Conservation (phyloP, 139 green algal genomes). For the Pleodorina starrii region DNA sequence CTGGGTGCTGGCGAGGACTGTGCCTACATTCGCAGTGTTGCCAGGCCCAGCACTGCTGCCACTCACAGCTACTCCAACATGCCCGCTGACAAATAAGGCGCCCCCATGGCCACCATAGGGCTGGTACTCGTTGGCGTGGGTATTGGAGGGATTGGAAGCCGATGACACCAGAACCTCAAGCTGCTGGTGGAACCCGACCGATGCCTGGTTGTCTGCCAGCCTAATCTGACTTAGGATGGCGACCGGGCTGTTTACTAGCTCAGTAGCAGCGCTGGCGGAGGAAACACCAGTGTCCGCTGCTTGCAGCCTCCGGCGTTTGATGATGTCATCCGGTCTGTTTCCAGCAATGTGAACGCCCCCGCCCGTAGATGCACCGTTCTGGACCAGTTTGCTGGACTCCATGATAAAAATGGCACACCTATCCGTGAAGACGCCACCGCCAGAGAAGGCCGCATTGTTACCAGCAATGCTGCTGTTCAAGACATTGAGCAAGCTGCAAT, state of each 20-base stretch:
- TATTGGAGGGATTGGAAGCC: not conserved
- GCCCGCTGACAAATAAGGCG: conserved; percentile 1
- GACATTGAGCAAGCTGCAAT: not conserved
- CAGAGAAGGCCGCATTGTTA: not conserved
- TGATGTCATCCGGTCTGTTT: not conserved
- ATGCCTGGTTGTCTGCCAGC: not conserved
- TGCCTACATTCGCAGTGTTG: not conserved
- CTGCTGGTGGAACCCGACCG: not conserved
- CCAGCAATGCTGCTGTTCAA: not conserved
- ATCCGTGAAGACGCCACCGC: not conserved
- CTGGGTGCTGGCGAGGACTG: conserved; percentile 7
- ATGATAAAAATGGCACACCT: not conserved
- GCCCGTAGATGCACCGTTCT: not conserved
- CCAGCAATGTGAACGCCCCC: not conserved
- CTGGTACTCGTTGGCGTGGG: not conserved
- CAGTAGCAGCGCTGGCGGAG: not conserved
- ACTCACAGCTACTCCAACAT: not conserved
- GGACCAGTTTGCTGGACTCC: not conserved
- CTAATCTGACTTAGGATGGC: not conserved
- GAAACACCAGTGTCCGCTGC: not conserved
- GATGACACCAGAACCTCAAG: not conserved
- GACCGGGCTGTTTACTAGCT: not conserved
- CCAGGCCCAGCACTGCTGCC: not conserved
- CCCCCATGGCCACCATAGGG: not conserved
- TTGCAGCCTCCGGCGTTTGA: not conserved